These are phyloP conservation scores for Chimonanthus praecox DNA, from an alignment of 164 flowering plant species.

Conservation along the genomic window DNA sequence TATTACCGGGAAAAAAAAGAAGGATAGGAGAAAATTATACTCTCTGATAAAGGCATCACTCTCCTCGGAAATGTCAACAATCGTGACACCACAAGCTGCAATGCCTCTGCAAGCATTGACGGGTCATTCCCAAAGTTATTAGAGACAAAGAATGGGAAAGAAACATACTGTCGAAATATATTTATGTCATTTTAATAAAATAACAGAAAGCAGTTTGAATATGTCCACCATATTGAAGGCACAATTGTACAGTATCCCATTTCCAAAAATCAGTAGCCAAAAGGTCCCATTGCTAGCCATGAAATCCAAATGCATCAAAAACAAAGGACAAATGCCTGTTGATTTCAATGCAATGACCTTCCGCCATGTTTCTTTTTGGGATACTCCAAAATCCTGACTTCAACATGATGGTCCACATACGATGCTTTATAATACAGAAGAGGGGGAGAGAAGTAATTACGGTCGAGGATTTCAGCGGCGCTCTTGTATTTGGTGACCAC, in stretches of 20 bases:
- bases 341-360: no score
- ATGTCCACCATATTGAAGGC: no score
- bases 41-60: conserved; percentile 79
- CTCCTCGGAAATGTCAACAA: conserved; percentile 81
- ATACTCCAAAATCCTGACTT: no score
- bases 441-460: conserved; percentile 21
- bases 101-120: conserved; percentile 53
- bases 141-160: background rate
- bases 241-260: no score
- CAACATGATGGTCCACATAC: no score
- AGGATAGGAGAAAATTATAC: conserved; percentile 32
- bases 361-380: no score
- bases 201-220: background rate
- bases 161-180: background rate
- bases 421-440: background rate
- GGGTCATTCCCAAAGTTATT: background rate
- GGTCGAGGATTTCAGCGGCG: conserved; percentile 84
- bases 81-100: conserved; percentile 71
- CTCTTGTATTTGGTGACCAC: conserved; percentile 91
- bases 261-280: background rate
- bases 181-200: no score
- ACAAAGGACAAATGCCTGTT: no score
- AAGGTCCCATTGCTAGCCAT: background rate
- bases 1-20: no score
- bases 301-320: no score